Evolutionary conservation across 352 stramenopile genomes (phyloP).

Genomic region (Phytophthora multivora): DNA sequence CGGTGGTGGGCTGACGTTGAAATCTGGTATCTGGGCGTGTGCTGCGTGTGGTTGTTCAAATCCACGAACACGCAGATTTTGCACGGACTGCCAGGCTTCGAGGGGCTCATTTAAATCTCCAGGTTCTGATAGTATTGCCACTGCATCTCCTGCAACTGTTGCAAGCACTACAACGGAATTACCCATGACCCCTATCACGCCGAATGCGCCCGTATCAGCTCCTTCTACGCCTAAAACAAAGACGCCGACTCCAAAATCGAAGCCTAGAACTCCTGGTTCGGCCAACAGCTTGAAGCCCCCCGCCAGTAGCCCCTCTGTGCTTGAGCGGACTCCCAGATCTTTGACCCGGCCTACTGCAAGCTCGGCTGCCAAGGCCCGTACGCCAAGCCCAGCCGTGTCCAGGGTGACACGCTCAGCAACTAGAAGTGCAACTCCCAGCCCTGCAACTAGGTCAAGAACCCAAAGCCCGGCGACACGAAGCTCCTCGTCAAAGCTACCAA

Average conservation of each 20-base stretch:
- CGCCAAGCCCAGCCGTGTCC: conserved; percentile 23
- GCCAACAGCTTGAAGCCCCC: conserved; percentile 19
- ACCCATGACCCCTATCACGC: conserved; percentile 16
- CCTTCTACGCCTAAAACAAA: conserved; percentile 3
- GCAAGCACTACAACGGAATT: conserved; percentile 12
- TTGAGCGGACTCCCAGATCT: conserved; percentile 17
- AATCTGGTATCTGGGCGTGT: conserved; percentile 60
- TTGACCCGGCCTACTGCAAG: conserved; percentile 34
- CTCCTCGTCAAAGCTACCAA: conserved; percentile 3
- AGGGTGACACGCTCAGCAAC: conserved; percentile 12
- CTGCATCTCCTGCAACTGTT: conserved; percentile 10
- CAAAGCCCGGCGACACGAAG: conserved; percentile 20
- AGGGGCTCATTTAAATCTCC: conserved; percentile 32
- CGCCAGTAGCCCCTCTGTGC: conserved; percentile 12
- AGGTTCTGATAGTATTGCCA: conserved; percentile 9
- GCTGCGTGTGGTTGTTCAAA: conserved; percentile 60
- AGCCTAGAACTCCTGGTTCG: conserved; percentile 11
- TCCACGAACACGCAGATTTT: conserved; percentile 45
- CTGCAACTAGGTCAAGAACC: conserved; percentile 15
- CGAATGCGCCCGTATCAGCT: background rate
- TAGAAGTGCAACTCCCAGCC: conserved; percentile 15
- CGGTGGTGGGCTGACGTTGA: conserved; percentile 33
- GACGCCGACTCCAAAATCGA: conserved; percentile 15
- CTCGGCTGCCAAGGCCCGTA: conserved; percentile 31
- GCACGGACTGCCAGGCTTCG: conserved; percentile 46